phyloP scores from a whole-genome alignment of 2,329 filamentous ascomycete species.

The Alternaria sp. region DNA sequence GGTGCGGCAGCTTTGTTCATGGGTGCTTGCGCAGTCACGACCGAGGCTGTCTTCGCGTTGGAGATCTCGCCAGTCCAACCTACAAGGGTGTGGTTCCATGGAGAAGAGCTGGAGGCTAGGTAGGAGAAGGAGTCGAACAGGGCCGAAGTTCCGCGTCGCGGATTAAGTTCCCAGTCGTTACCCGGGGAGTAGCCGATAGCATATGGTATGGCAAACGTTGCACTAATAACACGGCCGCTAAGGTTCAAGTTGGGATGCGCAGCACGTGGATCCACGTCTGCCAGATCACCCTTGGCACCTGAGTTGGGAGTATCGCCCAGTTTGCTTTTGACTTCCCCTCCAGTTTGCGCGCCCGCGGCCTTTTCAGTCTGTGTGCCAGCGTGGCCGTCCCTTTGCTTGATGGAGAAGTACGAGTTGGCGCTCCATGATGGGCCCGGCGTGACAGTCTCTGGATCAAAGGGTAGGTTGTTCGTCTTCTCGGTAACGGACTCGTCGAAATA shows the following conservation, averaged over 20 bases:
- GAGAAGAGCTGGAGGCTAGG: slow-evolving; percentile 80
- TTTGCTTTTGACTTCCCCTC: slow-evolving; percentile 62
- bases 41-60: slow-evolving; percentile 41
- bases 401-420: slow-evolving; percentile 50
- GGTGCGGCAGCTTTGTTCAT: slow-evolving; percentile 80
- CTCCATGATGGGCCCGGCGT: slow-evolving; percentile 50
- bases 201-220: slow-evolving; percentile 70
- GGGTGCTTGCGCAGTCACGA: slow-evolving; percentile 58
- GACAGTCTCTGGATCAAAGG: slow-evolving; percentile 43
- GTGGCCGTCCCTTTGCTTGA: slow-evolving; percentile 29
- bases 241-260: slow-evolving; percentile 66
- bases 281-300: slow-evolving; percentile 52
- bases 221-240: slow-evolving; percentile 70
- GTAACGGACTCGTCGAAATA: slow-evolving; percentile 44
- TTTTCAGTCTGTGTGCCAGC: slow-evolving; percentile 52
- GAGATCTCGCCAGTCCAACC: slow-evolving; percentile 88
- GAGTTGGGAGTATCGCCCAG: slow-evolving; percentile 57
- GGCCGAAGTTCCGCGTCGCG: slow-evolving; percentile 86
- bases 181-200: slow-evolving; percentile 62
- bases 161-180: slow-evolving; percentile 71
- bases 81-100: slow-evolving; percentile 91
- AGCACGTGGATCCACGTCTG: slow-evolving; percentile 62
- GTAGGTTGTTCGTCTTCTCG: slow-evolving; percentile 32
- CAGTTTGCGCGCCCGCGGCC: slow-evolving; percentile 56
- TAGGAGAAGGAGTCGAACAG: slow-evolving; percentile 91